These are phyloP conservation scores for Xylariaceae sp. DNA, from an alignment of 2,329 filamentous ascomycete species.

Conservation along the genomic window DNA sequence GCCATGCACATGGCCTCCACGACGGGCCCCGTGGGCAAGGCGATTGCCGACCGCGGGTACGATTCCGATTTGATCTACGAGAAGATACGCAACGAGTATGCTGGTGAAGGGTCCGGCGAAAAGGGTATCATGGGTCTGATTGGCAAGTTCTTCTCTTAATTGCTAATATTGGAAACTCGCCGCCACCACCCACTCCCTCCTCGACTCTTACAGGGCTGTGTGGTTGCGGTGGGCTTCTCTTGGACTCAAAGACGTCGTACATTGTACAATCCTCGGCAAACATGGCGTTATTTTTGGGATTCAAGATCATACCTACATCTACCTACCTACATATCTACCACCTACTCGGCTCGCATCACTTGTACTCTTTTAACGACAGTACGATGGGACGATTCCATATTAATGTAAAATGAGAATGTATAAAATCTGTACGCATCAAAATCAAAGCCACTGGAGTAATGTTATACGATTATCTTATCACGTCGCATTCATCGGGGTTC, in stretches of 20 bases:
- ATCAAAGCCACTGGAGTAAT: no score
- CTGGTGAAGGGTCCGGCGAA: slow-evolving; percentile 21
- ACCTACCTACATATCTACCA: background rate
- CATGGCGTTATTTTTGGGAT: background rate
- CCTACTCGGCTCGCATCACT: no score
- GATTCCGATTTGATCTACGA: slow-evolving; percentile 37
- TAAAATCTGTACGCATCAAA: no score
- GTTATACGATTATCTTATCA: no score
- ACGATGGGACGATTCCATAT: background rate
- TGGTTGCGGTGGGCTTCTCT: background rate
- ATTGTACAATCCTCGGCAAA: background rate
- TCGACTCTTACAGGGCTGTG: no score
- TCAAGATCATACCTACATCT: background rate
- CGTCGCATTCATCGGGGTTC: no score
- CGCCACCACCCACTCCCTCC: no score
- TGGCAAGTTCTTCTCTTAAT: slow-evolving; percentile 41
- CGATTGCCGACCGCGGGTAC: slow-evolving; percentile 33
- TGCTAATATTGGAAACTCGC: no score
- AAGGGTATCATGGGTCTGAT: slow-evolving; percentile 35
- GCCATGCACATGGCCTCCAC: slow-evolving; percentile 48
- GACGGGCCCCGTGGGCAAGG: slow-evolving; percentile 3
- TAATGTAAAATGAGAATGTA: background rate
- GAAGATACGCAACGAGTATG: slow-evolving; percentile 33
- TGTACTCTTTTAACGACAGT: background rate
- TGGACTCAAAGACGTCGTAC: background rate